A percentile compares a stretch with the other conserved stretches of the same genome.
phyloP scores from a whole-genome alignment of 208 protist genomes.

The Crithidia sp. region DNA sequence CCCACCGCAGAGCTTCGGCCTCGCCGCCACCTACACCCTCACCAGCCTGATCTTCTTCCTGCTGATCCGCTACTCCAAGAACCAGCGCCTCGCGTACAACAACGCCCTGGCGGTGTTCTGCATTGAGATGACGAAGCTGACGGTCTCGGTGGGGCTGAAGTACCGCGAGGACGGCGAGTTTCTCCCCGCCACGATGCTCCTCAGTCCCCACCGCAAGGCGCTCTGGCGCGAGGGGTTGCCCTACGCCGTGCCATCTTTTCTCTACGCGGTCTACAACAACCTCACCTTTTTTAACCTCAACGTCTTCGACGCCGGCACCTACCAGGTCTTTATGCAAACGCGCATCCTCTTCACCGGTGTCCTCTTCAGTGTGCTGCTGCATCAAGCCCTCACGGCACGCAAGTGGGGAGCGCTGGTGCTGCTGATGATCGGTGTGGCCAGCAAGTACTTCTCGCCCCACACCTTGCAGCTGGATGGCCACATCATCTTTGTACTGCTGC shows the following conservation, averaged over 20 bases:
- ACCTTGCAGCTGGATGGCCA: constrained; percentile 26
- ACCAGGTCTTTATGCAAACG: constrained; percentile 83
- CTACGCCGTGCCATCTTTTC: constrained; percentile 56
- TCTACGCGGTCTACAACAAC: constrained; percentile 90
- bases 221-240: constrained; percentile 50
- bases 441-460: constrained; percentile 59
- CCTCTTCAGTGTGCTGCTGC: constrained; percentile 49
- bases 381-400: constrained; percentile 35
- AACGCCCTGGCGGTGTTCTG: constrained; percentile 46
- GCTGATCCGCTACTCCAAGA: constrained; percentile 55
- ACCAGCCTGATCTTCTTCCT: constrained; percentile 58
- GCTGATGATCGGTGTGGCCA: constrained; percentile 53
- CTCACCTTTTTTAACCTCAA: constrained; percentile 74
- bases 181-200: constrained; percentile 35
- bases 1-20: constrained; percentile 29
- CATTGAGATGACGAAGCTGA: constrained; percentile 58
- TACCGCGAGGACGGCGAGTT: constrained; percentile 51
- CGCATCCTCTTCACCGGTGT: constrained; percentile 71
- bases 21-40: constrained; percentile 52
- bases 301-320: constrained; percentile 67
- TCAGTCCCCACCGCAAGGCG: constrained; percentile 15
- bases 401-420: constrained; percentile 59
- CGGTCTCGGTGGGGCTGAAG: constrained; percentile 49
- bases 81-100: constrained; percentile 38
- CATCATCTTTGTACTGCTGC: constrained; percentile 53